These are phyloP conservation scores for Xenosphaeropsis pyriputrescens DNA, from an alignment of 2,329 filamentous ascomycete species.

Conservation along the genomic window DNA sequence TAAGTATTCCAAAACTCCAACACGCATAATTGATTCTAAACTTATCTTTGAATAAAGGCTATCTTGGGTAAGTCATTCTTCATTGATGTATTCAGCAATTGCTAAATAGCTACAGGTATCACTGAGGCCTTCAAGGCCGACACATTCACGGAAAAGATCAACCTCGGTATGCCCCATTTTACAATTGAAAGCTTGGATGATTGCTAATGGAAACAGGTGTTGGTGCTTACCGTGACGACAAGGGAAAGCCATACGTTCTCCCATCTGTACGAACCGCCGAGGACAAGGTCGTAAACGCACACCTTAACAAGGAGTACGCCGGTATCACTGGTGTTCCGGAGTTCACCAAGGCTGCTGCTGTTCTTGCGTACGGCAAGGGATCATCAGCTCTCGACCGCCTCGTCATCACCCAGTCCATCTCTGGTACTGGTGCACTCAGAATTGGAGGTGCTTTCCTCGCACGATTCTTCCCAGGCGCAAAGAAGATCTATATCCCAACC, in stretches of 20 bases:
- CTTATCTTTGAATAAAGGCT: slow-evolving; percentile 33
- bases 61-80: slow-evolving; percentile 49
- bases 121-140: slow-evolving; percentile 99
- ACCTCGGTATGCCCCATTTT: slow-evolving; percentile 51
- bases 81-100: slow-evolving; percentile 12
- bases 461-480: slow-evolving; percentile 79
- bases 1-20: slow-evolving; percentile 11
- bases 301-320: slow-evolving; percentile 93
- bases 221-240: slow-evolving; percentile 94
- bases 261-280: slow-evolving; percentile 85
- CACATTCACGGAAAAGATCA: slow-evolving; percentile 88
- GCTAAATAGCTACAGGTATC: slow-evolving; percentile 43
- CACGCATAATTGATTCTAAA: slow-evolving; percentile 19
- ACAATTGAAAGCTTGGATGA: too few species aligned
- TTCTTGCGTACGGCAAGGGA: slow-evolving; percentile 78
- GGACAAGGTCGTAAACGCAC: slow-evolving; percentile 63
- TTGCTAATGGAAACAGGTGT: slow-evolving; percentile 42
- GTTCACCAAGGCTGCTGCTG: slow-evolving; percentile 84
- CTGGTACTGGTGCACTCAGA: slow-evolving; percentile 87
- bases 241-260: slow-evolving; percentile 95
- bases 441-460: slow-evolving; percentile 89
- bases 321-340: slow-evolving; percentile 92
- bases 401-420: slow-evolving; percentile 95
- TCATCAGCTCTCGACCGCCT: slow-evolving; percentile 65
- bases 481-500: slow-evolving; percentile 92